phyloP scores from a whole-genome alignment of 805 yeast genomes.

The Starmerella floricola region DNA sequence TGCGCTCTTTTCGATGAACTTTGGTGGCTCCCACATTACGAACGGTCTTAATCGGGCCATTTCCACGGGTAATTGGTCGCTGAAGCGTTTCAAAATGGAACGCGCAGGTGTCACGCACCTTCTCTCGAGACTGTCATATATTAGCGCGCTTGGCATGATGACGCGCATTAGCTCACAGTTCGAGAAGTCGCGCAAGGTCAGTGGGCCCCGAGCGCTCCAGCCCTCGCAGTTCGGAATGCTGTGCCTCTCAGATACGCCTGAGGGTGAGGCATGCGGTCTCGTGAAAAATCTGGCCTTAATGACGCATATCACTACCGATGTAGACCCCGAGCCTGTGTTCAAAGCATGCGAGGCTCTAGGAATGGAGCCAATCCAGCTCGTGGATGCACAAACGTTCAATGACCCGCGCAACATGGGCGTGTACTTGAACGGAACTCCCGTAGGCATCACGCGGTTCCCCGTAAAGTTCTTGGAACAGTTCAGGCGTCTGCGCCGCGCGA shows the following conservation, averaged over 20 bases:
- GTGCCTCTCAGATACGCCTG: conserved; percentile 97
- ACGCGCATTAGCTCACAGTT: conserved; percentile 98
- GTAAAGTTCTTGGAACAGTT: conserved; percentile 67
- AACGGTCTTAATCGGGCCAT: conserved; percentile 92
- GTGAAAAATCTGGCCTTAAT: conserved; percentile 92
- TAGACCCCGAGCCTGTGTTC: conserved; percentile 81
- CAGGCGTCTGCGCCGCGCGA: conserved; percentile 69
- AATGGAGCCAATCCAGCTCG: conserved; percentile 69
- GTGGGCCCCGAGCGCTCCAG: conserved; percentile 97
- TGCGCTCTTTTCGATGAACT: conserved; percentile 77
- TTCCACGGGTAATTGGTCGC: conserved; percentile 97
- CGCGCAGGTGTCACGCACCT: conserved; percentile 99
- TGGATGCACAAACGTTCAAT: conserved; percentile 77
- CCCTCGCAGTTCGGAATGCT: conserved; percentile 99
- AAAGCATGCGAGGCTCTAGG: conserved; percentile 71
- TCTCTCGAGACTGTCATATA: conserved; percentile 76
- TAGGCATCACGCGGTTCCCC: conserved; percentile 83
- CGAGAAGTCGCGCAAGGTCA: conserved; percentile 92
- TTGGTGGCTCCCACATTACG: conserved; percentile 86
- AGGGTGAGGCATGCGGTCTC: conserved; percentile 99
- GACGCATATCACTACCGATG: conserved; percentile 98
- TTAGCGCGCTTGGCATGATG: conserved; percentile 98
- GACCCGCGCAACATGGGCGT: conserved; percentile 69
- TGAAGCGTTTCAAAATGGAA: conserved; percentile 98
- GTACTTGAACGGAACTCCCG: conserved; percentile 82